phyloP scores from a whole-genome alignment of 805 yeast genomes.

The Scheffersomyces lignosus region DNA sequence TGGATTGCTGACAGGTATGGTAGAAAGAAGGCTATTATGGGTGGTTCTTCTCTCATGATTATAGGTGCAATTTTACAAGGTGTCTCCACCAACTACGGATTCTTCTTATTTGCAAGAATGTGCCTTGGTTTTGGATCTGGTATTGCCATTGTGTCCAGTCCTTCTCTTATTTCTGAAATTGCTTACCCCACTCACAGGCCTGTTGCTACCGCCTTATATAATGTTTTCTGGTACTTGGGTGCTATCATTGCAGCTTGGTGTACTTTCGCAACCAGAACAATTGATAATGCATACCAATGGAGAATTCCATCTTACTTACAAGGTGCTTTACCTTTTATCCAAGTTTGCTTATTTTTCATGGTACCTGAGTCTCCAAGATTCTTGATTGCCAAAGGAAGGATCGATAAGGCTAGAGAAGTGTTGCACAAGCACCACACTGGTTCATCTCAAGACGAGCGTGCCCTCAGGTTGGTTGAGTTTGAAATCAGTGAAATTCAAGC shows the following conservation, averaged over 20 bases:
- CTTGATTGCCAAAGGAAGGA: slow-evolving; percentile 21
- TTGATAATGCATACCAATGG: slow-evolving; percentile 44
- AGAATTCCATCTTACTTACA: slow-evolving; percentile 56
- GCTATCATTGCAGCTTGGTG: slow-evolving; percentile 55
- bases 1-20: slow-evolving; percentile 39
- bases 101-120: slow-evolving; percentile 46
- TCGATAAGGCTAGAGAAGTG: slow-evolving; percentile 25
- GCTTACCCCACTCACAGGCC: slow-evolving; percentile 44
- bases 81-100: slow-evolving; percentile 30
- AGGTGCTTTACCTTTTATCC: slow-evolving; percentile 46
- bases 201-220: slow-evolving; percentile 38
- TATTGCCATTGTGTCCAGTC: slow-evolving; percentile 43
- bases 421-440: slow-evolving; percentile 44
- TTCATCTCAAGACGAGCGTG: slow-evolving; percentile 25
- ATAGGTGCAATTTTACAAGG: slow-evolving; percentile 42
- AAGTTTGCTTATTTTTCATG: slow-evolving; percentile 30
- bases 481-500: slow-evolving; percentile 25
- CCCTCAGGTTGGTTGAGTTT: slow-evolving; percentile 16
- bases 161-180: slow-evolving; percentile 51
- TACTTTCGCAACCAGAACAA: slow-evolving; percentile 44
- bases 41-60: slow-evolving; percentile 26
- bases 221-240: slow-evolving; percentile 54
- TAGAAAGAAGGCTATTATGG: slow-evolving; percentile 30
- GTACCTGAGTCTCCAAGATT: slow-evolving; percentile 44
- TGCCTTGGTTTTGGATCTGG: slow-evolving; percentile 49